phyloP scores from a whole-genome alignment of 176 grass and related monocot species.

The Aegilops bicornis region DNA sequence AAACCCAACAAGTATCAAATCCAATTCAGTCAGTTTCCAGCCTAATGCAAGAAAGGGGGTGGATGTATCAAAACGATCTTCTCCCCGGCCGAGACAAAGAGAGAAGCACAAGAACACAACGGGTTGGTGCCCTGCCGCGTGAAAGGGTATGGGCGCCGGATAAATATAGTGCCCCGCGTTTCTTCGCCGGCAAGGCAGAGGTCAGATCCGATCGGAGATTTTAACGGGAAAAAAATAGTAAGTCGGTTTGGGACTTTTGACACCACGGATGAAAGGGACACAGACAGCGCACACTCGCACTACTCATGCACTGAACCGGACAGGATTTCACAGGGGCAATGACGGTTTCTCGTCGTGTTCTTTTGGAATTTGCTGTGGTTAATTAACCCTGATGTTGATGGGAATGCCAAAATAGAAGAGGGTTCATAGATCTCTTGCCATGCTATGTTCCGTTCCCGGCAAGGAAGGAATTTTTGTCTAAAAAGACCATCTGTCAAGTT shows the following conservation, averaged over 20 bases:
- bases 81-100: neutral
- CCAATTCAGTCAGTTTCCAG: neutral
- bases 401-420: neutral
- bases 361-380: neutral
- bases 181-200: conserved; percentile 46
- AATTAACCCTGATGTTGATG: neutral
- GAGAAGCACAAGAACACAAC: neutral
- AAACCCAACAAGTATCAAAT: neutral
- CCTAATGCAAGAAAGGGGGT: conserved; percentile 19
- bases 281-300: neutral
- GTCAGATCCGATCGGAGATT: neutral
- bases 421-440: conserved; percentile 3
- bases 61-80: neutral
- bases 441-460: conserved; percentile 9
- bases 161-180: conserved; percentile 32
- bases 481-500: too few relatives aligned
- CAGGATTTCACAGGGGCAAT: neutral
- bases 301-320: neutral
- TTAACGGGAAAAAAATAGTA: neutral
- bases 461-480: too few relatives aligned
- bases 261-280: conserved; percentile 23
- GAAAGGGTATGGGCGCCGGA: neutral
- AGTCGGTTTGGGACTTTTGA: conserved; percentile 9
- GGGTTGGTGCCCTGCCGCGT: neutral
- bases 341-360: neutral